Evolutionary conservation across 176 grass and related monocot species (phyloP).

Genomic region (Chrysopogon serrulatus): DNA sequence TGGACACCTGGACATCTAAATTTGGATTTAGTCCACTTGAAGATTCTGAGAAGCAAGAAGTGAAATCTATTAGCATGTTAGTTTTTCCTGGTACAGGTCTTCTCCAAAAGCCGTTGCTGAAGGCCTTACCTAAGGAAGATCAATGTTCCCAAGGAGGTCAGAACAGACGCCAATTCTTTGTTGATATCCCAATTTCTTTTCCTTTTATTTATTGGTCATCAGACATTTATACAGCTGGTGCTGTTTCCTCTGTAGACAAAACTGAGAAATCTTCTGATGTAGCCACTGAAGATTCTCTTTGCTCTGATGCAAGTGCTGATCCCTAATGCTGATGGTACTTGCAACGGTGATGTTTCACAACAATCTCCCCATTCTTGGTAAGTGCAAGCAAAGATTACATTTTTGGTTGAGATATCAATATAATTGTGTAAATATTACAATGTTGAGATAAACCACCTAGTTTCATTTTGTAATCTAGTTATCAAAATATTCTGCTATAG

Average conservation of each 20-base stretch:
- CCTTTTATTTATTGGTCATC: background rate
- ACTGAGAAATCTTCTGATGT: slow-evolving; percentile 10
- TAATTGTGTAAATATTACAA: background rate
- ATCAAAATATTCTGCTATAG: background rate
- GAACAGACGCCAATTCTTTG: slow-evolving; percentile 25
- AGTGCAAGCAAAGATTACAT: slow-evolving; percentile 13
- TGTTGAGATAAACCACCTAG: background rate
- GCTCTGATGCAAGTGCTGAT: background rate
- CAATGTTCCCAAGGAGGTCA: slow-evolving; percentile 42
- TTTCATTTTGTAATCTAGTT: background rate
- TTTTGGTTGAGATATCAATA: background rate
- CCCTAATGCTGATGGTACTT: slow-evolving; percentile 14
- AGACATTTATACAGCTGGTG: slow-evolving; percentile 14
- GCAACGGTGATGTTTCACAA: slow-evolving; percentile 29
- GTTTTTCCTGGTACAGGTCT: slow-evolving; percentile 93
- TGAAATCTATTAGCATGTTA: slow-evolving; percentile 76
- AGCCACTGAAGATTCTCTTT: slow-evolving; percentile 21
- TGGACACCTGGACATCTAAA: slow-evolving; percentile 78
- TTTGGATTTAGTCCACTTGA: slow-evolving; percentile 89
- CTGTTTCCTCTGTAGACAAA: slow-evolving; percentile 9
- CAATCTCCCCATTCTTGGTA: slow-evolving; percentile 10
- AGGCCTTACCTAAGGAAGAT: slow-evolving; percentile 27
- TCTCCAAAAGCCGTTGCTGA: slow-evolving; percentile 77
- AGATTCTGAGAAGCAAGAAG: slow-evolving; percentile 59
- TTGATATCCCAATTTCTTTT: background rate